Evolutionary conservation across 2,329 filamentous ascomycete genomes (phyloP).

Genomic region (Pestalotiopsis sp.): DNA sequence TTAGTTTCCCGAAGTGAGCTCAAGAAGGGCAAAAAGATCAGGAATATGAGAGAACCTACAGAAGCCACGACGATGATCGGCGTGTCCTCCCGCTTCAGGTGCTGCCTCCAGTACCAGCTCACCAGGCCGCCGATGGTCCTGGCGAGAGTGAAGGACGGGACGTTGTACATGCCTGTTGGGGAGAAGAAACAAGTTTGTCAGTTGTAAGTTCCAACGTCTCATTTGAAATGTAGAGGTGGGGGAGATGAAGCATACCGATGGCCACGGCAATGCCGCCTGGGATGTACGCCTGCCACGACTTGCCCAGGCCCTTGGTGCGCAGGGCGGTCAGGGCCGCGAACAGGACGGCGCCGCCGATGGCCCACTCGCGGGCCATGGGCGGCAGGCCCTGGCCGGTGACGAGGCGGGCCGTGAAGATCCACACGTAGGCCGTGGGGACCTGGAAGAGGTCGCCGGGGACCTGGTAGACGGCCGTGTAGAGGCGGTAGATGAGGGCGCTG

Average conservation of each 20-base stretch:
- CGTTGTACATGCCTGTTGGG: conserved; percentile 85
- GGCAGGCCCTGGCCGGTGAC: conserved; percentile 91
- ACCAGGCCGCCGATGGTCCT: conserved; percentile 76
- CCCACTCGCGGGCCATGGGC: conserved; percentile 79
- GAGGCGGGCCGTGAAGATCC: conserved; percentile 93
- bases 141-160: conserved; percentile 92
- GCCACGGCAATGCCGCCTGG: conserved; percentile 96
- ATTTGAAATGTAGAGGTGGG: neutral
- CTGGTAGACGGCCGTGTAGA: conserved; percentile 85
- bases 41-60: conserved; percentile 39
- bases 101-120: conserved; percentile 76
- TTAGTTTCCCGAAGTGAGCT: neutral
- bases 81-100: conserved; percentile 61
- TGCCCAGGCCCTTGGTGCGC: conserved; percentile 61
- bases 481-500: conserved; percentile 82
- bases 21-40: neutral
- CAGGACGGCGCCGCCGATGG: conserved; percentile 71
- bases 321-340: conserved; percentile 74
- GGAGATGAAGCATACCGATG: conserved; percentile 62
- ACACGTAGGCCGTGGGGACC: conserved; percentile 92
- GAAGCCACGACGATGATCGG: conserved; percentile 86
- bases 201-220: neutral
- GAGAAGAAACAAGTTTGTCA: conserved; percentile 8
- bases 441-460: conserved; percentile 90
- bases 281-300: conserved; percentile 73